phyloP scores from a whole-genome alignment of 768 basidiomycete genomes.

The Panaeolus cyanescens region DNA sequence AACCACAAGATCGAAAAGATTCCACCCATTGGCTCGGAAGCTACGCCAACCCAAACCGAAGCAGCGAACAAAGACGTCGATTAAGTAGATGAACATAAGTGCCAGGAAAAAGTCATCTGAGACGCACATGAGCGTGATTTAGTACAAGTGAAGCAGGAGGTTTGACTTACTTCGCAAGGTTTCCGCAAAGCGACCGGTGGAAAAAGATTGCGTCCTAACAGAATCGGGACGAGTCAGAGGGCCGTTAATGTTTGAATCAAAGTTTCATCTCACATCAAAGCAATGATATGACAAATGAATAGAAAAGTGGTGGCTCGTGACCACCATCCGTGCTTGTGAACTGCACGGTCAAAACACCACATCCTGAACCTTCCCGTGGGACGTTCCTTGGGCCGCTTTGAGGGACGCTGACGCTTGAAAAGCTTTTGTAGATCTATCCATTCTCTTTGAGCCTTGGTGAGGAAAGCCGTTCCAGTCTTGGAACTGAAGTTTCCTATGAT shows the following conservation, averaged over 20 bases:
- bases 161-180: constrained; percentile 56
- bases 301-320: constrained; percentile 74
- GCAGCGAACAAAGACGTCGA: constrained; percentile 79
- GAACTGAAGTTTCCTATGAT: constrained; percentile 93
- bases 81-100: constrained; percentile 68
- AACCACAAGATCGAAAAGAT: constrained; percentile 84
- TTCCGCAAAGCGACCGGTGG: constrained; percentile 49
- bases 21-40: constrained; percentile 93
- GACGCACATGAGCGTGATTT: constrained; percentile 2
- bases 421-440: constrained; percentile 94
- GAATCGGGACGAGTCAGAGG: constrained; percentile 7
- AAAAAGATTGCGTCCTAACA: constrained; percentile 79
- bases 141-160: not conserved
- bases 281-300: constrained; percentile 80
- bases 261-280: constrained; percentile 60
- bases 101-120: constrained; percentile 78
- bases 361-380: constrained; percentile 58
- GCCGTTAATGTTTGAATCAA: not conserved
- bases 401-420: constrained; percentile 83
- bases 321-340: constrained; percentile 95
- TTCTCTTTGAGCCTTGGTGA: constrained; percentile 86
- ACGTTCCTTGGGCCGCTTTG: constrained; percentile 69
- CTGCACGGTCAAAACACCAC: constrained; percentile 94
- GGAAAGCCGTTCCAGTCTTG: constrained; percentile 82
- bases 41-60: constrained; percentile 83